These are phyloP conservation scores for Myriangium duriaei DNA, from an alignment of 2,329 filamentous ascomycete species.

Conservation along the genomic window DNA sequence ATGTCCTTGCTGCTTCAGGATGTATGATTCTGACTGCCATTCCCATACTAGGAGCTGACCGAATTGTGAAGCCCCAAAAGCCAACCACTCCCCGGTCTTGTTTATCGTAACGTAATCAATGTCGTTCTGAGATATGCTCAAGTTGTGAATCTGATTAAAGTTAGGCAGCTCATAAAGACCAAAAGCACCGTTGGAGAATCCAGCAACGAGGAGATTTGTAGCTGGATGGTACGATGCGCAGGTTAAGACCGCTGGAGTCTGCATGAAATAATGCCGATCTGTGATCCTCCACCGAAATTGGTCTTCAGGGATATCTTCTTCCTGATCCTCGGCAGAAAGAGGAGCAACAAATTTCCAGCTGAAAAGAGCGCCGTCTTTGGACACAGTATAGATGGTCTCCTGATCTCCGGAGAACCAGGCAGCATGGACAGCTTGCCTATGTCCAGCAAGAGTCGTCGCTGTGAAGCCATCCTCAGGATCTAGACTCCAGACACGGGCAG, in stretches of 20 bases:
- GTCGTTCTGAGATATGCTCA: conserved; percentile 90
- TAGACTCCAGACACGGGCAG: conserved; percentile 88
- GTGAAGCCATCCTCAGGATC: conserved; percentile 76
- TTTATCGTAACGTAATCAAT: conserved; percentile 95
- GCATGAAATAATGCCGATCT: conserved; percentile 88
- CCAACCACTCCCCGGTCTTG: conserved; percentile 88
- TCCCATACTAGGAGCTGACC: conserved; percentile 98
- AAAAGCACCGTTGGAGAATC: conserved; percentile 90
- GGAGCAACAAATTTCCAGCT: conserved; percentile 72
- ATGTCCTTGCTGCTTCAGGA: conserved; percentile 94
- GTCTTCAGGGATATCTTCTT: conserved; percentile 45
- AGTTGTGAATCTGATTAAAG: conserved; percentile 86
- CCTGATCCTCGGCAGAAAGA: conserved; percentile 41
- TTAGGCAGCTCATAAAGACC: conserved; percentile 90
- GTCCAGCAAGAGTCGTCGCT: conserved; percentile 79
- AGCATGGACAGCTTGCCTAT: conserved; percentile 79
- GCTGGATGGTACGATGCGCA: conserved; percentile 82
- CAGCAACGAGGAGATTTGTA: conserved; percentile 86
- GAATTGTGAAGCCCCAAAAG: conserved; percentile 88
- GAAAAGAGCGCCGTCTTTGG: conserved; percentile 94
- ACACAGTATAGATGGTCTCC: conserved; percentile 90
- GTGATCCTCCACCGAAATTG: conserved; percentile 82
- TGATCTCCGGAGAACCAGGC: conserved; percentile 96
- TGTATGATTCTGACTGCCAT: conserved; percentile 98
- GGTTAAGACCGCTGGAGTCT: conserved; percentile 71